Percentiles rank a stretch among this genome's conserved stretches.
Conservation (phyloP, 2,329 filamentous ascomycete species). For the Alternaria angustiovoidea region DNA sequence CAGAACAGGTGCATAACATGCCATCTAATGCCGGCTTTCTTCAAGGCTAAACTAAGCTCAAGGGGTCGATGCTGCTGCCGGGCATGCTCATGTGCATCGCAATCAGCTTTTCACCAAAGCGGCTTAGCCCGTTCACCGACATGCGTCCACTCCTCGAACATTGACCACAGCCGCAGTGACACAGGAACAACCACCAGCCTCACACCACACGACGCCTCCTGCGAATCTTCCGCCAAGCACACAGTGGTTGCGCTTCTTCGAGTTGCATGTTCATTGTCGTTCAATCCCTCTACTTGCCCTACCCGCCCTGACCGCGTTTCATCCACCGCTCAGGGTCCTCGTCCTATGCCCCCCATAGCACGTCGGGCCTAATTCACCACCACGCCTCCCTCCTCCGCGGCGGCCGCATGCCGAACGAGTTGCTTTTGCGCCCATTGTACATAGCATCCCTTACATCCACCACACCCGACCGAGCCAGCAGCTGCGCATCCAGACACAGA, state of each 20-base stretch:
- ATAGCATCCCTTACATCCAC: constrained; percentile 13
- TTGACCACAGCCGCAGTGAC: constrained; percentile 18
- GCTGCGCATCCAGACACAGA: constrained; percentile 18
- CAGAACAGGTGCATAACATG: not conserved
- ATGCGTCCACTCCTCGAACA: constrained; percentile 16
- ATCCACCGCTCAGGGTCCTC: constrained; percentile 37
- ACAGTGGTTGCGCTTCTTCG: constrained; percentile 12
- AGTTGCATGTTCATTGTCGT: constrained; percentile 5
- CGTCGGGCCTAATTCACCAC: constrained; percentile 12
- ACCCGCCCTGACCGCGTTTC: constrained; percentile 37
- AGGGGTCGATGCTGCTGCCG: constrained; percentile 15
- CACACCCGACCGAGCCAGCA: constrained; percentile 18
- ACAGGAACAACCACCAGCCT: constrained; percentile 16
- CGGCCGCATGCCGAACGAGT: constrained; percentile 23
- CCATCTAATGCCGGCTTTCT: constrained; percentile 4
- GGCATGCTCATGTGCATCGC: constrained; percentile 12
- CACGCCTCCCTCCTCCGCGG: constrained; percentile 10
- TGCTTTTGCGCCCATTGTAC: constrained; percentile 19
- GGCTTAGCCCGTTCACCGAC: constrained; percentile 13
- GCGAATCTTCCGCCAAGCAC: constrained; percentile 4
- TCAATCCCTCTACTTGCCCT: constrained; percentile 22
- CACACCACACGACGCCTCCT: constrained; percentile 4
- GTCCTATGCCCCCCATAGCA: constrained; percentile 24
- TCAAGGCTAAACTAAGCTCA: not conserved
- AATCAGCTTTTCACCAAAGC: constrained; percentile 13